Percentiles rank a stretch among this genome's conserved stretches.
phyloP scores from a whole-genome alignment of 2,329 filamentous ascomycete species.

The Sporothrix variecibatus region DNA sequence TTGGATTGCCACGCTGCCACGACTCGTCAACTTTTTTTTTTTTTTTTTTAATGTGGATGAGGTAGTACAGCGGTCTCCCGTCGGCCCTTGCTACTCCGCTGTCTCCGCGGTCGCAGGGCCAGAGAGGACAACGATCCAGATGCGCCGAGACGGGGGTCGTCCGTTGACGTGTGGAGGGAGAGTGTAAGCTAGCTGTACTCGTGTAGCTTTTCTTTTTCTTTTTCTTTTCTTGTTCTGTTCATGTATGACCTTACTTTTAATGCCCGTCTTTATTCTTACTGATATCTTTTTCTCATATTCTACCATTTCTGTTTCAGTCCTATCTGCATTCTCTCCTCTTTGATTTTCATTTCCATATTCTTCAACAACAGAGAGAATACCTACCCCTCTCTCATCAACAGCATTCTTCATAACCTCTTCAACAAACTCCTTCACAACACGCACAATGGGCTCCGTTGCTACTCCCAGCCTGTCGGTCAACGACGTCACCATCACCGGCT shows the following conservation, averaged over 20 bases:
- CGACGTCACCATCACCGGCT: slow-evolving; percentile 69
- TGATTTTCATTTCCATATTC: background rate
- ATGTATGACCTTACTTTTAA: background rate
- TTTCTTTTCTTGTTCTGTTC: background rate
- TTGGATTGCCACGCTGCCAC: no score
- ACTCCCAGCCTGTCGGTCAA: background rate
- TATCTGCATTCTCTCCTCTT: background rate
- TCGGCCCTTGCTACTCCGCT: background rate
- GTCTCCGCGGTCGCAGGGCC: slow-evolving; percentile 7
- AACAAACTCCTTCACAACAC: background rate
- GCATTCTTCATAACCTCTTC: background rate
- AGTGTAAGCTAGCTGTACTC: background rate
- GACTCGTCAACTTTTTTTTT: no score
- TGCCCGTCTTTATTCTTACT: background rate
- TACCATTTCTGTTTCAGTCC: background rate
- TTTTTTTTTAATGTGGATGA: no score
- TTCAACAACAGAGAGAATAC: background rate
- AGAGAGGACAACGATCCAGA: background rate
- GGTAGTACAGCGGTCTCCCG: background rate
- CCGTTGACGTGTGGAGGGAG: background rate
- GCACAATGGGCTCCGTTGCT: slow-evolving; percentile 5
- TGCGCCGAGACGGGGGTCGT: background rate
- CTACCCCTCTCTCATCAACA: background rate
- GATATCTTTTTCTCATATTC: background rate
- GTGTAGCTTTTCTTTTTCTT: background rate